Percentiles rank a stretch among this genome's conserved stretches.
Evolutionary conservation across 768 basidiomycete species (phyloP).

Genomic region (Strobilomyces confusus): DNA sequence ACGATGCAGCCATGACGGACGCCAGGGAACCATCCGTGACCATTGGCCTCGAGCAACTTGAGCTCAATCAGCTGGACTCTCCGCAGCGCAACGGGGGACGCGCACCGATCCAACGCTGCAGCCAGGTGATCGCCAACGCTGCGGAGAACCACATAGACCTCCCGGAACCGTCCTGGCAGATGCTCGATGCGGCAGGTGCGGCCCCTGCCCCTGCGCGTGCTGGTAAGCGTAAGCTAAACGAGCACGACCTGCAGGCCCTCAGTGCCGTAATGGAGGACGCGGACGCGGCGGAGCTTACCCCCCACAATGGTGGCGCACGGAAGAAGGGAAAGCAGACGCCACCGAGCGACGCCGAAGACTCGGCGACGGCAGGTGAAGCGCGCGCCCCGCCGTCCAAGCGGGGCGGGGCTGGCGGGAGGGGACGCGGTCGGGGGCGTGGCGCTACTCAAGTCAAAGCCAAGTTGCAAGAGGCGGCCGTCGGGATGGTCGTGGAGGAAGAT

Average conservation of each 20-base stretch:
- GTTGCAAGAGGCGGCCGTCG: conserved; percentile 25
- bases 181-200: conserved; percentile 37
- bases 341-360: conserved; percentile 17
- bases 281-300: conserved; percentile 7
- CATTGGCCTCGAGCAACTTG: conserved; percentile 31
- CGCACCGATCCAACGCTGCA: conserved; percentile 42
- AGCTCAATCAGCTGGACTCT: conserved; percentile 24
- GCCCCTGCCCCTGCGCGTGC: conserved; percentile 18
- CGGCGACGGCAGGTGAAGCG: conserved; percentile 10
- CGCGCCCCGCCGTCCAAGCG: conserved; percentile 11
- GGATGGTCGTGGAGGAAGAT: conserved; percentile 28
- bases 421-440: conserved; percentile 22
- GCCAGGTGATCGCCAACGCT: conserved; percentile 44
- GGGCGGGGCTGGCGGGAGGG: conserved; percentile 16
- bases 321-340: conserved; percentile 24
- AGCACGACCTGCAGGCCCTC: conserved; percentile 23
- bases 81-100: conserved; percentile 13
- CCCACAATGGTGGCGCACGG: conserved; percentile 9
- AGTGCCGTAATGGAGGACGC: conserved; percentile 24
- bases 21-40: conserved; percentile 28
- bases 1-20: conserved; percentile 18
- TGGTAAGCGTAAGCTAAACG: conserved; percentile 37
- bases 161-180: conserved; percentile 54
- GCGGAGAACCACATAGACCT: conserved; percentile 39
- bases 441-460: conserved; percentile 13